Percentiles rank a stretch among this genome's conserved stretches.
Conservation (phyloP, 306 rosid species). For the Delonix regia region DNA sequence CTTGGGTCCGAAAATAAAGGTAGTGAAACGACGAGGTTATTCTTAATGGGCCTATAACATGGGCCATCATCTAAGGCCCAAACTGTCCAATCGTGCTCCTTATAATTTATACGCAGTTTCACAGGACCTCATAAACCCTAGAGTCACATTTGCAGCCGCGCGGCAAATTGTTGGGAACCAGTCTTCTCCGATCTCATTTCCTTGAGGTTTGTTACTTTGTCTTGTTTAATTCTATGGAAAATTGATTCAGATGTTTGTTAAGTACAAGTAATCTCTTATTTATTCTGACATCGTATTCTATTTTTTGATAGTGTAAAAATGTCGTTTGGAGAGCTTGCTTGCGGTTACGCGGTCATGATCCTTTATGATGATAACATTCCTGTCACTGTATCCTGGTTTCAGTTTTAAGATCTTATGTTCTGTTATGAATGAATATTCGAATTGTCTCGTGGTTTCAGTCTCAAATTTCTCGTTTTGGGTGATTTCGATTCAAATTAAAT, state of each 20-base stretch:
- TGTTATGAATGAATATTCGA: not conserved
- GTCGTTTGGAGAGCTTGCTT: slow-evolving; percentile 67
- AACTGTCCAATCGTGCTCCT: not conserved
- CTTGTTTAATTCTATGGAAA: not conserved
- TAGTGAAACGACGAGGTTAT: no score
- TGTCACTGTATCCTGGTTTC: slow-evolving; percentile 60
- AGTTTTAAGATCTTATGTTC: not conserved
- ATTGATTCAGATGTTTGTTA: not conserved
- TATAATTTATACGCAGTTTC: not conserved
- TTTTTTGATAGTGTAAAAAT: slow-evolving; percentile 39
- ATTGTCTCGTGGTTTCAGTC: not conserved
- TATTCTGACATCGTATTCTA: not conserved
- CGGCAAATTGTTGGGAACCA: not conserved
- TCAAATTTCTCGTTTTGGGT: not conserved
- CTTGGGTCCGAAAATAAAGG: no score
- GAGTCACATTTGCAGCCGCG: slow-evolving; percentile 12
- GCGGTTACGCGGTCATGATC: slow-evolving; percentile 66
- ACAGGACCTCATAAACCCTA: slow-evolving; percentile 39
- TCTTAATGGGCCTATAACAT: not conserved
- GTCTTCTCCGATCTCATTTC: not conserved
- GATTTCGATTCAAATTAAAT: not conserved
- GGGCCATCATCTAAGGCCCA: not conserved
- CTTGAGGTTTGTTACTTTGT: not conserved
- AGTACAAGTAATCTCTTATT: not conserved
- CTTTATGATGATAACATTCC: slow-evolving; percentile 66